Conservation (phyloP, 306 rosid species). For the Pachyrhizus erosus region DNA sequence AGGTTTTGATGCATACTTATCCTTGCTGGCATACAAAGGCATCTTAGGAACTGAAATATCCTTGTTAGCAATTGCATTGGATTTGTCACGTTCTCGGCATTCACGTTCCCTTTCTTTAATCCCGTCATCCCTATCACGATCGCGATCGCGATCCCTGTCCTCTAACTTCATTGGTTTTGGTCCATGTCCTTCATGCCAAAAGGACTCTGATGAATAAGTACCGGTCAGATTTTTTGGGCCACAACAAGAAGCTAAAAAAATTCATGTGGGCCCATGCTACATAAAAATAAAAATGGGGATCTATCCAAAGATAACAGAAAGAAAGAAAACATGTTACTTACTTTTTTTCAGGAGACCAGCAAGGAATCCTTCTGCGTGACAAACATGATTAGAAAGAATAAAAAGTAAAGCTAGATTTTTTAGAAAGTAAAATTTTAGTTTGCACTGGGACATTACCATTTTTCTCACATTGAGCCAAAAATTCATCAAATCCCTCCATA, state of each 20-base stretch:
- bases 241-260: constrained; percentile 35
- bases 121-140: constrained; percentile 73
- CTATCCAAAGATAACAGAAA: constrained; percentile 29
- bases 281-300: constrained; percentile 32
- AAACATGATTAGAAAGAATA: constrained; percentile 57
- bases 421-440: constrained; percentile 40
- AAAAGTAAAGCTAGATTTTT: constrained; percentile 29
- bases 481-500: constrained; percentile 89
- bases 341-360: constrained; percentile 97
- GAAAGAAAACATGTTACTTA: constrained; percentile 57
- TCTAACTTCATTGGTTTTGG: constrained; percentile 74
- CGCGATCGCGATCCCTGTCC: constrained; percentile 78
- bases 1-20: constrained; percentile 85
- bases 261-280: constrained; percentile 17
- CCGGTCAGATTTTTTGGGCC: constrained; percentile 25
- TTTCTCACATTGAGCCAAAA: constrained; percentile 88
- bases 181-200: constrained; percentile 67
- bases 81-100: constrained; percentile 76
- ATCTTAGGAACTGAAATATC: constrained; percentile 74
- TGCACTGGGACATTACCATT: constrained; percentile 69
- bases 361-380: constrained; percentile 93
- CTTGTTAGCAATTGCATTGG: constrained; percentile 57
- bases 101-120: constrained; percentile 83
- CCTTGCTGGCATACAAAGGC: constrained; percentile 76
- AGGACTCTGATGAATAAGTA: constrained; percentile 58